phyloP scores from a whole-genome alignment of 495 filamentous ascomycete genomes.

The Rhizodiscina lignyota region DNA sequence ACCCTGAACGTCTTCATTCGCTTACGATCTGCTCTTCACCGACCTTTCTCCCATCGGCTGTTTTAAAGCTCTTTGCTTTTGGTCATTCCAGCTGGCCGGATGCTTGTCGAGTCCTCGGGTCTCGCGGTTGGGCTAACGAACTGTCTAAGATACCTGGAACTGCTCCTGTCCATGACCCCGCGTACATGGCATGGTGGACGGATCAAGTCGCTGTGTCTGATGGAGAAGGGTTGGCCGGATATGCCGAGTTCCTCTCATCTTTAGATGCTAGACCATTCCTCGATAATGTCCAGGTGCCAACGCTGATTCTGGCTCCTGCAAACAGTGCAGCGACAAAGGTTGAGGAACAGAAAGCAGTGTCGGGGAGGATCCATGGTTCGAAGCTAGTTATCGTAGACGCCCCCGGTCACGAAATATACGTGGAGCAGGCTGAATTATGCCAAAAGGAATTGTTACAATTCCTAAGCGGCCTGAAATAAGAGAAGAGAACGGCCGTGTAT shows the following conservation, averaged over 20 bases:
- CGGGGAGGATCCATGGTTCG: slow-evolving; percentile 2
- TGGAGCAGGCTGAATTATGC: slow-evolving; percentile 10
- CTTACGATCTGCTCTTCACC: slow-evolving; percentile 13
- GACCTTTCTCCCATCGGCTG: slow-evolving; percentile 9
- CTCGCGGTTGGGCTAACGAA: slow-evolving; percentile 11
- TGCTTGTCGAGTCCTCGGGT: slow-evolving; percentile 12
- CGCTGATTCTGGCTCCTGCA: slow-evolving; percentile 10
- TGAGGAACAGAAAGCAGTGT: slow-evolving; percentile 7
- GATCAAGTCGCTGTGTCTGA: slow-evolving; percentile 5
- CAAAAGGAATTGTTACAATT: too few relatives aligned
- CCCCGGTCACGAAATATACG: slow-evolving; percentile 15
- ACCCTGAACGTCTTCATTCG: slow-evolving; percentile 9
- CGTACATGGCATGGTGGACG: slow-evolving; percentile 10
- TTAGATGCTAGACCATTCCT: slow-evolving; percentile 12
- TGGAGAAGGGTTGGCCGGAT: slow-evolving; percentile 10
- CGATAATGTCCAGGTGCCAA: slow-evolving; percentile 8
- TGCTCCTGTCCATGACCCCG: slow-evolving; percentile 5
- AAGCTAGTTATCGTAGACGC: slow-evolving; percentile 9
- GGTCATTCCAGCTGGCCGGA: slow-evolving; percentile 8
- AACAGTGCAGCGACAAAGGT: slow-evolving; percentile 10
- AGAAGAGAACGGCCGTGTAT: too few relatives aligned
- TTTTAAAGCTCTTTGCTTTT: slow-evolving; percentile 12
- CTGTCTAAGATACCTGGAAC: slow-evolving; percentile 10
- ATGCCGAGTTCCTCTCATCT: slow-evolving; percentile 11
- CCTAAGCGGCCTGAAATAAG: too few relatives aligned